Base-by-base conservation (phyloP, 495 filamentous ascomycete genomes). In the Xanthoparmelia taractica region DNA sequence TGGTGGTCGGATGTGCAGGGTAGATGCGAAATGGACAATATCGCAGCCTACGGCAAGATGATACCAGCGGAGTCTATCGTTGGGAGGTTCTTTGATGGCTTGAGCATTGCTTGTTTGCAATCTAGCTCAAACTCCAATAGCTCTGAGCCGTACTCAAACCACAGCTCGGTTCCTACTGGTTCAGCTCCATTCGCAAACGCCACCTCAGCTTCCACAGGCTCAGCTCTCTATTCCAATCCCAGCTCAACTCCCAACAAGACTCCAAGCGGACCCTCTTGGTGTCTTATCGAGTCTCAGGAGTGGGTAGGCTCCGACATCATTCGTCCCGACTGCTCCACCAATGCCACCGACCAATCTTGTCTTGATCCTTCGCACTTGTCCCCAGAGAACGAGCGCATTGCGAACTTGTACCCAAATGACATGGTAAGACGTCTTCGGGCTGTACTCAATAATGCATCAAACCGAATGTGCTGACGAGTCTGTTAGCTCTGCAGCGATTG, bases 401-500 rank as follows among this genome's bases (percentile, higher is more conserved):
- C 65, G 2, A 66, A 66, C 29, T 41, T 66, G 31, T 66, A 66
- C 47, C 43, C 33, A 36, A 55, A 67, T 41, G 47, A 57, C n/a
- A 37, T 67, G 48, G 65, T 67, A 61, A 36, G 65, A 13, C 20
- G 3, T 43, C 17, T 43, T 0, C 40, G 5, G 40, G 13, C 40
- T 43, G 40, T 43, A 5, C 3, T 15, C 20, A 17, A 43, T 18
- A 13, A 15, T 20, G 2, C 40, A 43, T 43, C 18, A 2, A 20
- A 8, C 20, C 17, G 20, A 43, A 18, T 20, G 18, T 8, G 40
- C 40, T 43, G 40, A 50, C 5, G 0, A 13, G 2, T 29, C 3
- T 0, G 27, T 3, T 11, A 67, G 65, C 65, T 67, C 29, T 67
- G 65, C 61, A 67, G 65, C 47, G 47, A 67, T 27, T 67, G 65